phyloP scores from a whole-genome alignment of 495 filamentous ascomycete genomes.

The Daldinia bambusicola region DNA sequence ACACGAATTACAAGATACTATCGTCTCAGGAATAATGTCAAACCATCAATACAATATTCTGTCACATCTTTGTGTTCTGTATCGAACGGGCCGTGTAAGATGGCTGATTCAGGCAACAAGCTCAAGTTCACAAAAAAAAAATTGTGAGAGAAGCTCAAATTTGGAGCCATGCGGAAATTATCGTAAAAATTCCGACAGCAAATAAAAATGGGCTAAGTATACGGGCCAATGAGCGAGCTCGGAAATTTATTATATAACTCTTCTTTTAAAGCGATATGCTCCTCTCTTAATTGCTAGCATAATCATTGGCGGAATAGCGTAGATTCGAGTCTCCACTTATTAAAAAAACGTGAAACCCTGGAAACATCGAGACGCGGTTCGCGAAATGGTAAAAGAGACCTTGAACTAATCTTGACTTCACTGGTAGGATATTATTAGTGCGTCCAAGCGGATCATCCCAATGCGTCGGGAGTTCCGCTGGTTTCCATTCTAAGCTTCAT shows the following conservation, averaged over 20 bases:
- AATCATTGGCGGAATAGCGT: background rate
- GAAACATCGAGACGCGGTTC: background rate
- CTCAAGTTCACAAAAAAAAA: background rate
- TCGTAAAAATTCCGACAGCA: background rate
- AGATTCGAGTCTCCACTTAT: background rate
- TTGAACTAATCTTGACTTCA: constrained; percentile 6
- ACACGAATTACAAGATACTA: too few relatives aligned
- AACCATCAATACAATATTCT: too few relatives aligned
- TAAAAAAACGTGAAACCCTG: background rate
- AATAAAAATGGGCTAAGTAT: background rate
- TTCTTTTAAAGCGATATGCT: background rate
- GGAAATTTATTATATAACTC: constrained; percentile 4
- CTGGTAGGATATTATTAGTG: constrained; percentile 1
- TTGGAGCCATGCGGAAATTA: background rate
- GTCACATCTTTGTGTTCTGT: background rate
- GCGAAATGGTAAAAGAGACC: background rate
- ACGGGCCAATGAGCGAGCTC: background rate
- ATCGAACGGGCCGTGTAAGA: background rate
- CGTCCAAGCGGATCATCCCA: constrained; percentile 32
- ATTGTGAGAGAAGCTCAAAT: background rate
- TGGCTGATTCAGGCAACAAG: too few relatives aligned
- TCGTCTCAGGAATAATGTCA: too few relatives aligned
- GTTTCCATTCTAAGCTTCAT: constrained; percentile 12
- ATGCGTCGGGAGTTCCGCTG: constrained; percentile 17
- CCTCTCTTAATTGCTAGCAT: background rate